Evolutionary conservation across 306 rosid species (phyloP).

Genomic region (Pachyrhizus erosus): DNA sequence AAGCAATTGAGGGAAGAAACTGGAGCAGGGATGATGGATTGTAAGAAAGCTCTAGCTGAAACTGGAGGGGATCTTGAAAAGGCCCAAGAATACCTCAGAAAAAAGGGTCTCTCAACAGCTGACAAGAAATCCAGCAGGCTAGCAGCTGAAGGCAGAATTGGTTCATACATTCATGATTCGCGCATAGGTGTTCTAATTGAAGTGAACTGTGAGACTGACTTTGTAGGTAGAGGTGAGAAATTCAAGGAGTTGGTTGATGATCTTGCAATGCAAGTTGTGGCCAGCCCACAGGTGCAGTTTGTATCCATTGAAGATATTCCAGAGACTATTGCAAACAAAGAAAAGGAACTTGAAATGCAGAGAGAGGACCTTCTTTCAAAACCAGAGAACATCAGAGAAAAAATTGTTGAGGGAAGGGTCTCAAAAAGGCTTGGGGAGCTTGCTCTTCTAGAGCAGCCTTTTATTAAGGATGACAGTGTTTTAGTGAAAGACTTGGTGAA

Average conservation of each 20-base stretch:
- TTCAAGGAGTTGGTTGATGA: constrained; percentile 93
- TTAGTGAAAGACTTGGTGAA: constrained; percentile 92
- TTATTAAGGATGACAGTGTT: constrained; percentile 81
- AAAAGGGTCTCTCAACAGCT: constrained; percentile 92
- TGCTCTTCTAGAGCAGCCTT: constrained; percentile 91
- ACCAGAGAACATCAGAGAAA: constrained; percentile 94
- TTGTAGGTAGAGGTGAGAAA: constrained; percentile 83
- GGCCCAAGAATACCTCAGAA: constrained; percentile 96
- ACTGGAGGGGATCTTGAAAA: constrained; percentile 92
- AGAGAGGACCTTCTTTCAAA: constrained; percentile 86
- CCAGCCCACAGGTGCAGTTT: constrained; percentile 80
- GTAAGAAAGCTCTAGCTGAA: constrained; percentile 97
- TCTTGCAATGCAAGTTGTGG: constrained; percentile 96
- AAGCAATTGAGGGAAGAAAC: constrained; percentile 94
- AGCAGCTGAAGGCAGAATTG: constrained; percentile 97
- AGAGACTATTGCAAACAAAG: constrained; percentile 61
- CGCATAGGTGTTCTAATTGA: constrained; percentile 95
- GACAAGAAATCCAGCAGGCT: constrained; percentile 94
- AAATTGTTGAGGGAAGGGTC: constrained; percentile 91
- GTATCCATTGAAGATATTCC: constrained; percentile 89
- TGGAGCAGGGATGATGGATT: constrained; percentile 99
- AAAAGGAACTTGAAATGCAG: constrained; percentile 89
- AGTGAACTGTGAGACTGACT: constrained; percentile 96
- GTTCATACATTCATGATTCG: constrained; percentile 91
- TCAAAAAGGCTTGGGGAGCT: constrained; percentile 97